Evolutionary conservation across 441 rosid species (phyloP).

Genomic region (Raphanus hybrid): DNA sequence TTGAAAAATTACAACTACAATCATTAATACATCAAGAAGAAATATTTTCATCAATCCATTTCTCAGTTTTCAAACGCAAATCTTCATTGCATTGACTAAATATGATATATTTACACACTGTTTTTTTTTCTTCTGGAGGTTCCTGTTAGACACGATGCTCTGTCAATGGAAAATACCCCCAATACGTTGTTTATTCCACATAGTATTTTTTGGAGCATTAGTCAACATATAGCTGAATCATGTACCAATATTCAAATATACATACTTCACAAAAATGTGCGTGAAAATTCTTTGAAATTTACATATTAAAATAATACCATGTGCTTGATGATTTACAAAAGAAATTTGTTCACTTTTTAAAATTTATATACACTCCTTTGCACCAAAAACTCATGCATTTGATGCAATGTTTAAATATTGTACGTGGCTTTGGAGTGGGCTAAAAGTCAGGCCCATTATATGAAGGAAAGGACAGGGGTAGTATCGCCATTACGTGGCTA

Average conservation of each 20-base stretch:
- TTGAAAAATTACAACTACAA: background rate
- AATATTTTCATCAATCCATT: background rate
- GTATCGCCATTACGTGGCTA: background rate
- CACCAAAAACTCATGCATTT: background rate
- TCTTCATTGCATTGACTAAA: conserved; percentile 26
- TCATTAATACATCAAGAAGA: background rate
- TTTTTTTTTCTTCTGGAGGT: background rate
- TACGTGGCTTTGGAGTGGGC: background rate
- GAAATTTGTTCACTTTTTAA: background rate
- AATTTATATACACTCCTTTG: background rate
- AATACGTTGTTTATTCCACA: background rate
- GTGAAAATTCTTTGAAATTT: background rate
- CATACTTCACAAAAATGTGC: background rate
- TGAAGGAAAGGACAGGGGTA: background rate
- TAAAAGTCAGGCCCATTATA: background rate
- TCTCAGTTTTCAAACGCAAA: background rate
- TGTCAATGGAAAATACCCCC: background rate
- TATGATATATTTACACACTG: background rate
- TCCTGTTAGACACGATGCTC: conserved; percentile 9
- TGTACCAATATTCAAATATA: background rate
- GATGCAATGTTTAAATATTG: background rate
- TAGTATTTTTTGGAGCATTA: background rate
- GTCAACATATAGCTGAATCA: conserved; percentile 19
- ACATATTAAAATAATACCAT: background rate
- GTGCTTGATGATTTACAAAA: background rate